Base-by-base conservation (phyloP, 805 yeast species). In the Candida patagonica region DNA sequence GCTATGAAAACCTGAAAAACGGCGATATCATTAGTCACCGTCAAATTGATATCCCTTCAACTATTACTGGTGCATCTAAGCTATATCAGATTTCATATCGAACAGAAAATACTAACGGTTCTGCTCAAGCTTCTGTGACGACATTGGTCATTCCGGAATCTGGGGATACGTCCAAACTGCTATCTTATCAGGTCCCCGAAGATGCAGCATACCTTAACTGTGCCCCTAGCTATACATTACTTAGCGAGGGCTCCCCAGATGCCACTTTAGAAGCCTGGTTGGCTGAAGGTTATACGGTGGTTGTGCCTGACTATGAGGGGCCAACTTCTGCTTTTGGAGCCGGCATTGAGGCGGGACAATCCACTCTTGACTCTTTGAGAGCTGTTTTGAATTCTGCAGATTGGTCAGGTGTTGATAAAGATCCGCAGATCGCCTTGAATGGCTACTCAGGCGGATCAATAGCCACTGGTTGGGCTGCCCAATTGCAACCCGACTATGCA, bases 401-500 rank as follows among this genome's bases (percentile, higher is more conserved):
- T 30, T 19, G 38, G 32, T 42, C 48, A 15, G 75, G 73, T 49
- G 69, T 67, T 19, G 27, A 38, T 16, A 12, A 24, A 13, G 44
- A 46, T 23, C 40, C 44, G 15, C 26, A 21, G 29, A 84, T 83
- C 51, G 95, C 94, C 12, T 83, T 85, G 27, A 92, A 94, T 89
- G 70, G 94, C 7, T 78, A 78, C 53, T 75, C 75, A 42, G 86
- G 80, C 46, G 70, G 75, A 50, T 77, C 72, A 57, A 76, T 89
- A 53, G 70, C 88, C 51, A 82, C 87, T 17, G 95, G 94, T 8
- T 51, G 55, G 53, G 56, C 57, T 16, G 49, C 54, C 12, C 50
- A 52, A 42, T 42, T 52, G 23, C 53, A 48, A 38, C 46, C 48
- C 10, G 22, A 34, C 13, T 53, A 53, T 26, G 57, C 56, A 1